phyloP scores from a whole-genome alignment of 495 filamentous ascomycete genomes.

The Penicillium subrubescens region DNA sequence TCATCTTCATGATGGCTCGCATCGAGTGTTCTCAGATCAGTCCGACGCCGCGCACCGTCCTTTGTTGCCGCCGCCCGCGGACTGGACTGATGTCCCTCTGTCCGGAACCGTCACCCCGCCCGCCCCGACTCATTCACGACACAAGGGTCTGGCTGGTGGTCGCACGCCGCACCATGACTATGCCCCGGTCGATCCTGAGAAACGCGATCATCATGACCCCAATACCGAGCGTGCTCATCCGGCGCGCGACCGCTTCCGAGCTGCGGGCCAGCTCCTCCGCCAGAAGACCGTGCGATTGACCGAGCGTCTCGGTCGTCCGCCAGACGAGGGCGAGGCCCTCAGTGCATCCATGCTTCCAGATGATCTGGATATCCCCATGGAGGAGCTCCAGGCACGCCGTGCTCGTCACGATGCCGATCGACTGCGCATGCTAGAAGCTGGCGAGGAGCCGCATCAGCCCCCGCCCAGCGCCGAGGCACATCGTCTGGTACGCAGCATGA shows the following conservation, averaged over 20 bases:
- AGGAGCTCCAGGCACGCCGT: constrained; percentile 25
- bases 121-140: constrained; percentile 26
- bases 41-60: constrained; percentile 18
- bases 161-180: constrained; percentile 1
- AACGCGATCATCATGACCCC: constrained; percentile 11
- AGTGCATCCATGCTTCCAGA: constrained; percentile 38
- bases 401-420: constrained; percentile 26
- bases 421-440: constrained; percentile 18
- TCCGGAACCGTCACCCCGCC: constrained; percentile 35
- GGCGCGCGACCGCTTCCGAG: constrained; percentile 31
- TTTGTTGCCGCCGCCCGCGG: constrained; percentile 23
- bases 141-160: constrained; percentile 14
- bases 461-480: constrained; percentile 44
- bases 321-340: constrained; percentile 42
- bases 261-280: constrained; percentile 39
- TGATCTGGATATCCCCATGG: constrained; percentile 32
- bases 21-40: constrained; percentile 9
- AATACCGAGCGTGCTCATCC: constrained; percentile 22
- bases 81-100: constrained; percentile 17
- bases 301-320: constrained; percentile 43
- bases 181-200: constrained; percentile 15
- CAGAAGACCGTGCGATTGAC: constrained; percentile 37
- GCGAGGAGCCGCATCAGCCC: constrained; percentile 25
- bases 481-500: constrained; percentile 47
- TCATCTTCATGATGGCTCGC: constrained; percentile 5